Percentiles rank a stretch among this genome's conserved stretches.
These are phyloP conservation scores for Saccharomycopsis microspora DNA, from an alignment of 805 yeast species.

Conservation along the genomic window DNA sequence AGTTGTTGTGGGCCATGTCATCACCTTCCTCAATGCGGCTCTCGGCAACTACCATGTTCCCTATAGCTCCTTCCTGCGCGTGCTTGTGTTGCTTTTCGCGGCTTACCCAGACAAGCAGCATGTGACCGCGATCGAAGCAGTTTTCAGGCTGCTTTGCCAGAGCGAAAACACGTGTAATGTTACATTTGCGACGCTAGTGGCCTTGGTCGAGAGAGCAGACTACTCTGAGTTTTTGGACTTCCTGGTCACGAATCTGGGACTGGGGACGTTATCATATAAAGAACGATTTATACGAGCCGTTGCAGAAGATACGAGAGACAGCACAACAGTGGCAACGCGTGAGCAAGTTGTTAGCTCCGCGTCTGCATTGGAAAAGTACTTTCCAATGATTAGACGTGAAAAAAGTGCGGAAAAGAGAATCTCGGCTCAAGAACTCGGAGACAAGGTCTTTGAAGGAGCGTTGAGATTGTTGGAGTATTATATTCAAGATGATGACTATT, in stretches of 20 bases:
- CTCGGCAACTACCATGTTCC: slow-evolving; percentile 10
- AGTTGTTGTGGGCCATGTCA: slow-evolving; percentile 5
- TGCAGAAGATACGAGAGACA: not conserved
- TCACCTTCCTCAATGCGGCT: slow-evolving; percentile 9
- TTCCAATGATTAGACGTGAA: slow-evolving; percentile 1
- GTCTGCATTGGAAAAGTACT: slow-evolving; percentile 5
- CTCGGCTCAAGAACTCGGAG: not conserved
- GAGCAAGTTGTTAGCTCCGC: not conserved
- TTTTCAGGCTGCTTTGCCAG: slow-evolving; percentile 6
- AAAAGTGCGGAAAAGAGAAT: not conserved
- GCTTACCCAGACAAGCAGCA: slow-evolving; percentile 1
- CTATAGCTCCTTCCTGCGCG: slow-evolving; percentile 1
- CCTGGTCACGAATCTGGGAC: not conserved
- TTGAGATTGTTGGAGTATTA: slow-evolving; percentile 1
- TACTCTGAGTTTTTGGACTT: not conserved
- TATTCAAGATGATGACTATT: slow-evolving; percentile 4
- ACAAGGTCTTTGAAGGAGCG: slow-evolving; percentile 5
- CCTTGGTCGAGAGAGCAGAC: not conserved
- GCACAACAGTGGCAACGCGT: not conserved
- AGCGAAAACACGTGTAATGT: slow-evolving; percentile 6
- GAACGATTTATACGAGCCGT: slow-evolving; percentile 2
- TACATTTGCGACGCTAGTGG: slow-evolving; percentile 1
- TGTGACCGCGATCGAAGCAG: slow-evolving; percentile 1
- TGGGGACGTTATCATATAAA: slow-evolving; percentile 6
- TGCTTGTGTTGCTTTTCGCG: slow-evolving; percentile 6